Evolutionary conservation across 2,329 filamentous ascomycete genomes (phyloP), one percentile per base, ranked within the genome.

Genomic region (Sporothrix curviconia): DNA sequence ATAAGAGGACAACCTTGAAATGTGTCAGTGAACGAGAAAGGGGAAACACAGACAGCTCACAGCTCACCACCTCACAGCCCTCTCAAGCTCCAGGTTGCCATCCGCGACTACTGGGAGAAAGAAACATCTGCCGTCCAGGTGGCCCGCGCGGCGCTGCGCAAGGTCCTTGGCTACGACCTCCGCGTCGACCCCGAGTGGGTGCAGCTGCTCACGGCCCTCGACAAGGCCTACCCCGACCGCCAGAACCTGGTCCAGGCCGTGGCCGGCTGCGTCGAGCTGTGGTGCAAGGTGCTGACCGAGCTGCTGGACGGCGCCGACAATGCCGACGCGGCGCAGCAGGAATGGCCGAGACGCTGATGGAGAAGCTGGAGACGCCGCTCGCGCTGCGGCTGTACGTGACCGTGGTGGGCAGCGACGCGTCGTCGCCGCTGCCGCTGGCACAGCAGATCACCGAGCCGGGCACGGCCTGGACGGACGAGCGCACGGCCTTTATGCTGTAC

Each of bases 61-160:
- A 3, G n/a, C 30, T 7, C 40, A 4, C 11, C n/a, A 8, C 14
- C 46, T 28, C 6, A 40, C 44, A 78, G 75, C 47, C 74, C 76
- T 0, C 67, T 77, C 53, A 74, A 74, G 62, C 68, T 72, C 43
- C 71, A 72, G 56, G 59, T 76, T 59, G 69, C 68, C 42, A 67
- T 78, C 61, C 74, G 75, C 28, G 74, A 78, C 61, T 62, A 68
- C 53, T 78, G 75, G 75, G 66, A 69, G 30, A 71, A 66, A 11
- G 56, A 65, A 7, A 66, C 70, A 28, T 64, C 68, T 4, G 61
- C 70, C 1, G 64, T 70, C 0, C 71, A 73, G 32, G 66, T 61
- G 17, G 62, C 71, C 0, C 65, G 75, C 25, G 62, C 61, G 25
- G 59, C 54, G 4, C 62, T 77, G 15, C 62, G 66, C 17, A 61